Evolutionary conservation across 2,329 filamentous ascomycete genomes (phyloP).

Genomic region (Cladosporium sp.): DNA sequence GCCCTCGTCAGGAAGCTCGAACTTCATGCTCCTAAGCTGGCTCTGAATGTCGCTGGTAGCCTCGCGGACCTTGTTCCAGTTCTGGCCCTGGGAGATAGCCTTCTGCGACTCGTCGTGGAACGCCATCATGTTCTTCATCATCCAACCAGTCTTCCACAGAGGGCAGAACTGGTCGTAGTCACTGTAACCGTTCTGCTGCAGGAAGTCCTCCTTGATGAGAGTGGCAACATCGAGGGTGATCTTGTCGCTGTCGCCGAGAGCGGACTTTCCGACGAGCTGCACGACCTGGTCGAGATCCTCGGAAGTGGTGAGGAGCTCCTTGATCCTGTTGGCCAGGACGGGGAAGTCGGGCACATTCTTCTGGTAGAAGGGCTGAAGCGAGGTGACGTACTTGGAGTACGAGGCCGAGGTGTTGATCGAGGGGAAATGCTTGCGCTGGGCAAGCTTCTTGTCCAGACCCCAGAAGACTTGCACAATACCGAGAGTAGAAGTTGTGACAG

Average conservation of each 20-base stretch:
- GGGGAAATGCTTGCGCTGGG: slow-evolving; percentile 98
- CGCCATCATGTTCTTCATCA: slow-evolving; percentile 99
- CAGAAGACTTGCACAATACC: slow-evolving; percentile 99
- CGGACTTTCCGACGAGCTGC: slow-evolving; percentile 96
- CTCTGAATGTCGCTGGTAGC: slow-evolving; percentile 83
- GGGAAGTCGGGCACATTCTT: slow-evolving; percentile 94
- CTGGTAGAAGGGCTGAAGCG: slow-evolving; percentile 91
- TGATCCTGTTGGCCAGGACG: slow-evolving; percentile 86
- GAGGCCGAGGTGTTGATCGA: slow-evolving; percentile 93
- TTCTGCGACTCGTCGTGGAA: slow-evolving; percentile 98
- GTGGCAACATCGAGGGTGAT: slow-evolving; percentile 92
- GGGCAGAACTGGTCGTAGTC: slow-evolving; percentile 99
- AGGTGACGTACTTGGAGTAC: slow-evolving; percentile 92
- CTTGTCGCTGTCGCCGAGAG: slow-evolving; percentile 94
- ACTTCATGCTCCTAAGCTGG: slow-evolving; percentile 89
- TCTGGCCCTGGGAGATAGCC: slow-evolving; percentile 85
- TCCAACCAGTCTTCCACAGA: slow-evolving; percentile 99
- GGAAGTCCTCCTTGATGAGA: slow-evolving; percentile 95
- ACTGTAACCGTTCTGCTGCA: slow-evolving; percentile 98
- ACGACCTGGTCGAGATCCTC: slow-evolving; percentile 98
- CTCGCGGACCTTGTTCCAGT: slow-evolving; percentile 90
- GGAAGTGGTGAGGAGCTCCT: slow-evolving; percentile 88
- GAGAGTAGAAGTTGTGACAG: slow-evolving; percentile 89
- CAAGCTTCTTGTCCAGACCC: slow-evolving; percentile 99
- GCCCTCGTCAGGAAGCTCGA: slow-evolving; percentile 85